Evolutionary conservation across 805 yeast genomes (phyloP).

Genomic region (Wickerhamomyces hampshirensis): DNA sequence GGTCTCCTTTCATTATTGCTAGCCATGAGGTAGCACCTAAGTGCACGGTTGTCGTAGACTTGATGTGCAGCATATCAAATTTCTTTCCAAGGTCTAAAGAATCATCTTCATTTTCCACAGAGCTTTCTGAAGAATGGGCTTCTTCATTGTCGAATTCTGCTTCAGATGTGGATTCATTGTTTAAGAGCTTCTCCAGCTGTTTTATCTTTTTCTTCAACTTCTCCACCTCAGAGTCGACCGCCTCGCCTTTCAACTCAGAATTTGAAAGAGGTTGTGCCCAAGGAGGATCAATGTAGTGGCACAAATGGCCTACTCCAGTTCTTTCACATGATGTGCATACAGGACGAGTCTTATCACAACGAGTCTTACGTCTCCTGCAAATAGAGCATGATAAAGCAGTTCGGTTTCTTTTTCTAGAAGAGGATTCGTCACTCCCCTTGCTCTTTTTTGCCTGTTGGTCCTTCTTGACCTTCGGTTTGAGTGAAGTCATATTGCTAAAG

Average conservation of each 20-base stretch:
- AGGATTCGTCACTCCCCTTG: slow-evolving; percentile 2
- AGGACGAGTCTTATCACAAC: slow-evolving; percentile 47
- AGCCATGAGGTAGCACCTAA: slow-evolving; percentile 55
- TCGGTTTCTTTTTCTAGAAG: slow-evolving; percentile 38
- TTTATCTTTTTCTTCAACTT: slow-evolving; percentile 54
- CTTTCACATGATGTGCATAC: slow-evolving; percentile 53
- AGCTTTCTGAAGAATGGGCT: neutral
- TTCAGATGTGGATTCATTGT: slow-evolving; percentile 5
- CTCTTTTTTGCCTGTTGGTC: slow-evolving; percentile 3
- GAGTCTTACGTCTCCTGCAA: slow-evolving; percentile 47
- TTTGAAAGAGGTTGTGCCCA: slow-evolving; percentile 48
- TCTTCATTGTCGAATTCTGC: slow-evolving; percentile 1
- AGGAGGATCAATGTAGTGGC: slow-evolving; percentile 54
- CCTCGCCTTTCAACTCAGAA: slow-evolving; percentile 41
- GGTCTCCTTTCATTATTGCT: slow-evolving; percentile 55
- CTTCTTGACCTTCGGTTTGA: slow-evolving; percentile 6
- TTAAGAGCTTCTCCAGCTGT: slow-evolving; percentile 33
- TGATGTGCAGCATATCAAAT: slow-evolving; percentile 40
- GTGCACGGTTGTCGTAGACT: slow-evolving; percentile 38
- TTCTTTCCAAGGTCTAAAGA: slow-evolving; percentile 35
- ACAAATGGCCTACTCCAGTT: slow-evolving; percentile 53
- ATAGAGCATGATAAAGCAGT: slow-evolving; percentile 43
- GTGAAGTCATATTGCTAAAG: neutral
- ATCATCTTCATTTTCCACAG: slow-evolving; percentile 10
- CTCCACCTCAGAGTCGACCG: slow-evolving; percentile 41